Evolutionary conservation across 106 monocot species (phyloP).

Genomic region (Allium sativum): DNA sequence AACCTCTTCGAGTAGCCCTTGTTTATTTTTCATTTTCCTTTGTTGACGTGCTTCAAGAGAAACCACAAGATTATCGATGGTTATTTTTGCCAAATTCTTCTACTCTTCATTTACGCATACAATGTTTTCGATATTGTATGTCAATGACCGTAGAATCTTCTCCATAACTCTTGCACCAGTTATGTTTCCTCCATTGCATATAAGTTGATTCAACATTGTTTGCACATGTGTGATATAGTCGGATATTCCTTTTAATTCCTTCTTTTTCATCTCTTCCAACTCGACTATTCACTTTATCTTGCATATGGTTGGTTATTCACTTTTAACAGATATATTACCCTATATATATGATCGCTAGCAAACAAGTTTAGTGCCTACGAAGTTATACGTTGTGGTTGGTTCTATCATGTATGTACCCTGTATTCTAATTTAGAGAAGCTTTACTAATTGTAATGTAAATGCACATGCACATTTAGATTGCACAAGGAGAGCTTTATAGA

Average conservation of each 20-base stretch:
- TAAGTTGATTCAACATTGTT: conserved; percentile 5
- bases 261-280: neutral
- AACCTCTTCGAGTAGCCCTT: neutral
- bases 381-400: no score
- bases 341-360: no score
- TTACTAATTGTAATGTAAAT: no score
- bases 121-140: conserved; percentile 4
- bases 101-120: conserved; percentile 7
- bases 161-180: neutral
- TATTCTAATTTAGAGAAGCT: no score
- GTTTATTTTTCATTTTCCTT: conserved; percentile 9
- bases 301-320: no score
- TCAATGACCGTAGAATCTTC: conserved; percentile 3
- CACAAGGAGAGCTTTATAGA: no score
- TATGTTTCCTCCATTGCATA: neutral
- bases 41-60: neutral
- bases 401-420: no score
- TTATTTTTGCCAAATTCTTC: neutral
- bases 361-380: no score
- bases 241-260: neutral
- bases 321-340: no score
- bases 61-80: conserved; percentile 1
- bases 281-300: no score
- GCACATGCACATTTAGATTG: no score
- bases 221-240: conserved; percentile 8